Percentiles rank a stretch among this genome's conserved stretches.
phyloP scores from a whole-genome alignment of 345 rosid genomes.

The Anacardium occidentale region DNA sequence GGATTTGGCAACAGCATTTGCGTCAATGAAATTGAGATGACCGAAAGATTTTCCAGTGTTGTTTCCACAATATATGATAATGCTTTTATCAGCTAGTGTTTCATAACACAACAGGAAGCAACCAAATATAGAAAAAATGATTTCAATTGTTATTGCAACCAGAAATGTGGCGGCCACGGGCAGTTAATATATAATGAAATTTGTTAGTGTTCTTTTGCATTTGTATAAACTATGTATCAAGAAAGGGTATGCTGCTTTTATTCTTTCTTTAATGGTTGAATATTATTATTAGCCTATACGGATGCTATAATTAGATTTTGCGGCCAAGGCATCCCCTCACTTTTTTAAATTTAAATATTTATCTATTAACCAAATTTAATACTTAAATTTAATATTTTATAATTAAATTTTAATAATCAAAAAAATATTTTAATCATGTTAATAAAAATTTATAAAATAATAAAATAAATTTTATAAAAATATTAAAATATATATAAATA shows the following conservation, averaged over 20 bases:
- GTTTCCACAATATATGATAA: neutral
- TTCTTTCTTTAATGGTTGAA: neutral
- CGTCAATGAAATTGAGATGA: constrained; percentile 72
- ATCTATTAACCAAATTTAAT: too few species aligned
- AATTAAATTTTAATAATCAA: too few species aligned
- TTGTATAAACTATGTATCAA: neutral
- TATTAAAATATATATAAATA: too few species aligned
- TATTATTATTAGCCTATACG: too few species aligned
- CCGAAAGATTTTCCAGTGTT: neutral
- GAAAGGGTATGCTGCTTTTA: neutral
- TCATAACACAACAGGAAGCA: neutral
- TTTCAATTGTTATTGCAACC: neutral
- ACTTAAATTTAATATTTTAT: too few species aligned
- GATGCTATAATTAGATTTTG: too few species aligned
- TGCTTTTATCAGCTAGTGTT: neutral
- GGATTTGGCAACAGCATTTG: constrained; percentile 66
- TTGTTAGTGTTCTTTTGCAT: neutral
- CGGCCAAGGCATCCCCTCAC: too few species aligned
- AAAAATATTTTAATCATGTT: too few species aligned
- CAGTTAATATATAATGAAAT: neutral
- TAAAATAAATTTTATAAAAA: too few species aligned
- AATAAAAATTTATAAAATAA: too few species aligned
- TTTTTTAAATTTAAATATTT: too few species aligned
- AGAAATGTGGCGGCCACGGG: neutral
- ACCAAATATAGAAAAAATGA: neutral